Evolutionary conservation across 768 basidiomycete species (phyloP).

Genomic region (Leucocoprinus sp.): DNA sequence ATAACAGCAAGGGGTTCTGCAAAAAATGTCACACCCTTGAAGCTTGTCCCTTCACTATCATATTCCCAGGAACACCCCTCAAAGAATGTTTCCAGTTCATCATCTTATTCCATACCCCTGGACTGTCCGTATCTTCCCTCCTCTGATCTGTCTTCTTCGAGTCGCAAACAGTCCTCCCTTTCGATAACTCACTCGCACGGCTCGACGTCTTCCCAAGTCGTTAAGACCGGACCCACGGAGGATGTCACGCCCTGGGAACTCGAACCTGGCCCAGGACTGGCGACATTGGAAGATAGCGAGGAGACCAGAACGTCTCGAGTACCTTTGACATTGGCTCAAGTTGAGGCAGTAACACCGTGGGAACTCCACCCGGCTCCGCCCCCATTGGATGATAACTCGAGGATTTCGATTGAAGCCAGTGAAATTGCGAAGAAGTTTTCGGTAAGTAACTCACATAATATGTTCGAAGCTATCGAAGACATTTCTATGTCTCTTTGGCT

Average conservation of each 20-base stretch:
- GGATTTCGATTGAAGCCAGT: slow-evolving; percentile 6
- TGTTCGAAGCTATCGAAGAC: not conserved
- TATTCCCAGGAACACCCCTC: not conserved
- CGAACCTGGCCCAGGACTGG: slow-evolving; percentile 12
- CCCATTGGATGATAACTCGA: not conserved
- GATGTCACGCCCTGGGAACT: slow-evolving; percentile 25
- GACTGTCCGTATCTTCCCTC: slow-evolving; percentile 5
- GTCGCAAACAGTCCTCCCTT: slow-evolving; percentile 2
- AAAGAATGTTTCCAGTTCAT: not conserved
- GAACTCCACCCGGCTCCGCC: slow-evolving; percentile 21
- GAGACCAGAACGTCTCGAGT: slow-evolving; percentile 11
- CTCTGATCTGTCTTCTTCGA: slow-evolving; percentile 5
- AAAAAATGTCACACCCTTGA: slow-evolving; percentile 20
- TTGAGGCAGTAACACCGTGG: slow-evolving; percentile 26
- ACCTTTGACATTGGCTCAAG: slow-evolving; percentile 17
- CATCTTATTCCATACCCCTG: slow-evolving; percentile 5
- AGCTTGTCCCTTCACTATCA: slow-evolving; percentile 13
- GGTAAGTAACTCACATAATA: slow-evolving; percentile 12
- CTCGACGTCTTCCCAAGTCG: slow-evolving; percentile 8
- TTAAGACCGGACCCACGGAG: slow-evolving; percentile 18
- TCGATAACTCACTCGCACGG: slow-evolving; percentile 4
- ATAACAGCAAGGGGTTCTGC: slow-evolving; percentile 10
- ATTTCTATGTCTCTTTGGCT: no score
- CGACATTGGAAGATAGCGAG: not conserved
- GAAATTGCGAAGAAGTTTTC: slow-evolving; percentile 7